Conservation (phyloP, 208 protist genomes). For the Endotrypanum monterogeii region DNA sequence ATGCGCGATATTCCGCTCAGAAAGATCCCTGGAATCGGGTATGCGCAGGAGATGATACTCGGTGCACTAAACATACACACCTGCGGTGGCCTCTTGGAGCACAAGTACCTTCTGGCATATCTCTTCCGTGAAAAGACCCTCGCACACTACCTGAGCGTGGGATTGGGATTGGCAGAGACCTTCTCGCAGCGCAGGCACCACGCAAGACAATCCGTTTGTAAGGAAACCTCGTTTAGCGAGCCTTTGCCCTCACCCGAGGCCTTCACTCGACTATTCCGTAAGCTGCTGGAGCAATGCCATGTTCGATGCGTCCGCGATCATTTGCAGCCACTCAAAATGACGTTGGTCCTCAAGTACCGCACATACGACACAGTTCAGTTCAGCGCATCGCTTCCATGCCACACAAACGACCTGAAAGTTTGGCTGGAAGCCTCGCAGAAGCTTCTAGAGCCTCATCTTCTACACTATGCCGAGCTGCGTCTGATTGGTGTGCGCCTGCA, state of each 20-base stretch:
- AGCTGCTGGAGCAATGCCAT: slow-evolving; percentile 54
- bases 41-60: slow-evolving; percentile 68
- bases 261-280: slow-evolving; percentile 52
- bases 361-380: slow-evolving; percentile 76
- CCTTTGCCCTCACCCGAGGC: slow-evolving; percentile 53
- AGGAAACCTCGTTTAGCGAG: slow-evolving; percentile 79
- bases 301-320: slow-evolving; percentile 58
- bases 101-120: slow-evolving; percentile 75
- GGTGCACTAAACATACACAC: slow-evolving; percentile 74
- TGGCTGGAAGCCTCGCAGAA: slow-evolving; percentile 56
- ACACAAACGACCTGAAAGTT: slow-evolving; percentile 77
- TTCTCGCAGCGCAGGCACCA: slow-evolving; percentile 50
- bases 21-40: slow-evolving; percentile 84
- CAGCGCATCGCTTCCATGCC: slow-evolving; percentile 48
- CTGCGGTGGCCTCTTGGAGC: slow-evolving; percentile 71
- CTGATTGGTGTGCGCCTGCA: slow-evolving; percentile 78
- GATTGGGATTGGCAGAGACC: slow-evolving; percentile 68
- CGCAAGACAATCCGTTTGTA: slow-evolving; percentile 69
- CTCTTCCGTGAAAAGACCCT: slow-evolving; percentile 81
- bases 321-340: slow-evolving; percentile 47
- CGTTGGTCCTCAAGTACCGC: slow-evolving; percentile 70
- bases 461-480: slow-evolving; percentile 62
- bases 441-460: slow-evolving; percentile 67
- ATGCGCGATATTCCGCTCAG: slow-evolving; percentile 74
- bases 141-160: slow-evolving; percentile 71